Evolutionary conservation across 139 green algal species (phyloP), one percentile per base, ranked within the genome.

Genomic region (Ettlia oleoabundans): DNA sequence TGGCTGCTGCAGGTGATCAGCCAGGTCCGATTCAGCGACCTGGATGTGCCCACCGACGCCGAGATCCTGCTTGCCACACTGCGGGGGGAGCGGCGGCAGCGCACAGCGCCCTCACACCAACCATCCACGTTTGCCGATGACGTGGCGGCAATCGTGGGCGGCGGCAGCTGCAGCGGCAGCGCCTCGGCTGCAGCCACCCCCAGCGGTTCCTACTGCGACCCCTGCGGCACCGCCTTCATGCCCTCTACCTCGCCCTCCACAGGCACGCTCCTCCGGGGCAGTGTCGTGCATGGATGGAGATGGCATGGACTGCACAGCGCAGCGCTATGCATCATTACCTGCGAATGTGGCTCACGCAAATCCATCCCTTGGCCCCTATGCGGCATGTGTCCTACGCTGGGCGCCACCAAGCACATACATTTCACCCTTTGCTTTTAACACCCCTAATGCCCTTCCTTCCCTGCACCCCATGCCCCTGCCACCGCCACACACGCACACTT

Each of bases 21-120:
- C 62, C 85, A 92, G 80, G 91, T 94, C 32, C 81, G 86, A 62
- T 94, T 93, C 85, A 85, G 73, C 30, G 87, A 92, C 66, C 77
- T 94, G 42, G 90, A 94, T 78, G 51, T 94, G n/a, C 91, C 91
- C 5, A 81, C 78, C 0, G 90, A 93, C 33, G 65, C 87, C 24
- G 85, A 91, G n/a, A 64, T 94, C 30, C 78, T 94, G 62, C 70
- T 84, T 79, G 81, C 88, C 7, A 64, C 72, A 43, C 62, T 92
- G 64, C 41, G 74, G 37, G 71, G 86, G 38, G 77, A 84, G 61
- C 78, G 84, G 42, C 75, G 85, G 58, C 24, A 24, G 37, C 73
- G 76, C 78, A 87, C 77, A 47, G 47, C 40, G 2, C 58, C 85
- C 61, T 28, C 55, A 1, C 22, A 51, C 13, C 79, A 83, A 1